Base-by-base conservation (phyloP, 805 yeast species). In the Ogataea glucozyma region DNA sequence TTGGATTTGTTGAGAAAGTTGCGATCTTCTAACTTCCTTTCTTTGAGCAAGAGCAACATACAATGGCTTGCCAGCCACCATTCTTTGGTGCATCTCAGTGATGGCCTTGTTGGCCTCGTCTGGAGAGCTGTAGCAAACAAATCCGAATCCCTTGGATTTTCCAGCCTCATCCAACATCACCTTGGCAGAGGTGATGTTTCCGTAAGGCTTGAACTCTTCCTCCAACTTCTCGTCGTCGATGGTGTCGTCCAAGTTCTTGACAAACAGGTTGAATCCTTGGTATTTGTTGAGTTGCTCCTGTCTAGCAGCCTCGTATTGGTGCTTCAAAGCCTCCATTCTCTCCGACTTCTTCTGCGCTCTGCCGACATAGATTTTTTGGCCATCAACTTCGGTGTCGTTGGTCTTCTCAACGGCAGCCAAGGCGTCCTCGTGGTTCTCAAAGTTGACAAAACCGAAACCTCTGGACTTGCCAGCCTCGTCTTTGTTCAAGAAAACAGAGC, bases 81-180 rank as follows among this genome's bases (percentile, higher is more conserved):
- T 85, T 68, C 89, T 86, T 75, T 89, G 97, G 81, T 91, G 89
- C 96, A 91, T 90, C 78, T 91, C 99, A 59, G 91, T 79, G 68
- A 91, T 88, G 54, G 99, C 99, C 75, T 88, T 89, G 62, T 96
- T 87, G 58, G 99, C 99, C 81, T 93, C 99, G 71, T 93, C 99
- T 64, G 98, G 97, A 53, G 93, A 71, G 44, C 96, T 82, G 85
- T 84, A 93, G 75, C 99, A 89, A 58, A 93, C 99, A 67, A 93
- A 93, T 64, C 99, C 99, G 68, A 93, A 93, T 57, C 98, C 98
- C 78, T 88, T 91, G 52, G 97, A 88, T 74, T 88, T 88, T 60
- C 96, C 97, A 50, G 80, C 69, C 61, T 90, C 97, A 66, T 88
- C 96, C 61, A 85, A 81, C 97, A 93, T 91, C 57, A 91, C 95